phyloP scores from a whole-genome alignment of 2,329 filamentous ascomycete genomes.

The Beauveria varroae region DNA sequence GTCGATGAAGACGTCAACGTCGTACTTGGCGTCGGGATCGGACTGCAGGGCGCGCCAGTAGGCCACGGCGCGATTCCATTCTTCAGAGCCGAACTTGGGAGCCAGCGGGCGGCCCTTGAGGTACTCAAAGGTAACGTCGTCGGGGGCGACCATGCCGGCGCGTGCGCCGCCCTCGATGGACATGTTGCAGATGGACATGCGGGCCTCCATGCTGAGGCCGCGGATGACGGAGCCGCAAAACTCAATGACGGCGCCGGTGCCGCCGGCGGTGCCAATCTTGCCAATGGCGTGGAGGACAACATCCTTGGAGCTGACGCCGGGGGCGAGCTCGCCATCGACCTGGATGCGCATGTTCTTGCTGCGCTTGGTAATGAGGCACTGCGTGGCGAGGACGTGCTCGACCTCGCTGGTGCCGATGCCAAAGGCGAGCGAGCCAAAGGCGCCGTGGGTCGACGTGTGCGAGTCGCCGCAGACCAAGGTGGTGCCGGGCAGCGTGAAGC shows the following conservation, averaged over 20 bases:
- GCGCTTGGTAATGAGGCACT: constrained; percentile 87
- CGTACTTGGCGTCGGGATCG: constrained; percentile 82
- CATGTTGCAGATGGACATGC: constrained; percentile 99
- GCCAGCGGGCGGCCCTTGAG: constrained; percentile 86
- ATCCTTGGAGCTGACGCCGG: constrained; percentile 94
- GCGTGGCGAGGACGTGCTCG: constrained; percentile 94
- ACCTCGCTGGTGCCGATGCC: constrained; percentile 98
- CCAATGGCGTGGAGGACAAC: constrained; percentile 91
- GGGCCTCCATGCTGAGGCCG: constrained; percentile 84
- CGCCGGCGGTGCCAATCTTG: constrained; percentile 87
- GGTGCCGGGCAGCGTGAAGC: constrained; percentile 93
- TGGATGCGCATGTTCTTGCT: constrained; percentile 99
- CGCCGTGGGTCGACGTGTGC: constrained; percentile 96
- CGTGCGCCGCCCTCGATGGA: constrained; percentile 92
- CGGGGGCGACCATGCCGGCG: constrained; percentile 94
- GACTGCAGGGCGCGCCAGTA: constrained; percentile 87
- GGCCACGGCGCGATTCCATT: constrained; percentile 81
- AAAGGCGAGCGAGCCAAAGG: constrained; percentile 89
- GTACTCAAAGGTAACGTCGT: constrained; percentile 90
- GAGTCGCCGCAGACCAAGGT: constrained; percentile 97
- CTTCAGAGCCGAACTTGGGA: constrained; percentile 71
- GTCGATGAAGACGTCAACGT: constrained; percentile 82
- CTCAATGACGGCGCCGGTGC: constrained; percentile 91
- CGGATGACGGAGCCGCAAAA: constrained; percentile 94
- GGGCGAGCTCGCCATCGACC: constrained; percentile 81